Percentiles rank a stretch among this genome's conserved stretches.
Conservation (phyloP, 257 asterid genomes). For the Leptodermis oblonga region DNA sequence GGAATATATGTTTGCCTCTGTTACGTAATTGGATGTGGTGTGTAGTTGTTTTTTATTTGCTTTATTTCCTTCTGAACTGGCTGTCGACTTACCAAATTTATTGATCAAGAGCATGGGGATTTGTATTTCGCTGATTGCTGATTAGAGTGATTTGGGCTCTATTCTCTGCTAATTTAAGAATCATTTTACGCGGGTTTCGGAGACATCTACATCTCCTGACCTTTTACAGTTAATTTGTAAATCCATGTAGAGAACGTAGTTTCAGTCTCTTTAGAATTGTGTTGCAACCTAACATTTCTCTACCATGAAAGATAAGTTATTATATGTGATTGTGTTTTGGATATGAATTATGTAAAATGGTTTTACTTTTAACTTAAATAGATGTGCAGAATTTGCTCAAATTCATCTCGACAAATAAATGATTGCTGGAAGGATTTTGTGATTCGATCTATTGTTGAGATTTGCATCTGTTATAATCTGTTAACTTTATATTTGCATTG, state of each 20-base stretch:
- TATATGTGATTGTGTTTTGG: too few relatives aligned
- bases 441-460: neutral
- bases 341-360: too few relatives aligned
- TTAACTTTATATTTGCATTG: neutral
- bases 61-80: neutral
- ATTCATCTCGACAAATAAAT: too few relatives aligned
- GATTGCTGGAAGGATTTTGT: too few relatives aligned
- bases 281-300: too few relatives aligned
- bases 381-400: too few relatives aligned
- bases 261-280: neutral
- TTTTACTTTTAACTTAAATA: too few relatives aligned
- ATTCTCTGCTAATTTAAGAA: neutral
- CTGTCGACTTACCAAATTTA: neutral
- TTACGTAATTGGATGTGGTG: too few relatives aligned
- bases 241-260: neutral
- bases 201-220: neutral
- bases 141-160: neutral
- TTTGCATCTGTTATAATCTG: neutral
- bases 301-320: too few relatives aligned
- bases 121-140: neutral
- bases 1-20: neutral
- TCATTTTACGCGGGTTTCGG: neutral
- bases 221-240: neutral
- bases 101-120: constrained; percentile 1
- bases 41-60: neutral